Evolutionary conservation across 768 basidiomycete genomes (phyloP), one percentile per base, ranked within the genome.

Genomic region (Russula abietina): DNA sequence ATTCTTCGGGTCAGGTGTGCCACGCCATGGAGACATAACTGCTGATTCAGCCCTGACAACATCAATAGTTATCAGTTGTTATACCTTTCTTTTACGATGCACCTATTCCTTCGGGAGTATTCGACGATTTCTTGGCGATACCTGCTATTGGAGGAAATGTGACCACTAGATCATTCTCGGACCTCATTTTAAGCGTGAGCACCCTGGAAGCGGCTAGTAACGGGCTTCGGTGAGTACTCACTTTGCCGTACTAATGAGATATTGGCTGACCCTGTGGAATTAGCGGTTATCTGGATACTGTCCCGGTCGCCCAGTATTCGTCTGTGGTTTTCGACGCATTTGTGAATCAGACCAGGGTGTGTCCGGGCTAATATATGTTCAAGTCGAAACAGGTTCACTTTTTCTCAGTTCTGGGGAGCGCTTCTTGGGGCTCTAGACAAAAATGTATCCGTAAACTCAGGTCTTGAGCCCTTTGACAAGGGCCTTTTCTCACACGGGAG

Each of bases 91-190:
- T 67, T 48, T 70, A 70, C 45, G 66, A 70, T 38, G 68, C 53
- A 0, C 66, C 69, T 1, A 56, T 52, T 3, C 63, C 66, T 17
- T 58, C 26, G 1, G 66, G 66, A 16, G 38, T 65, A 4, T 69
- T 70, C 38, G 68, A 69, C 1, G 68, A 66, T 30, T 58, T 70
- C 43, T 55, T 70, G 55, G 38, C 60, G 32, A n/a, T 30, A 58
- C 64, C 64, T 3, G 2, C 50, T 28, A 39, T 4, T 5, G 11
- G 24, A 22, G 30, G 19, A 3, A 26, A 41, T 16, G 30, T 55
- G 14, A 53, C 61, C n/a, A 58, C 60, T 8, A 33, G 16, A 26
- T 50, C 60, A 17, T 63, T 59, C 49, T 8, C 7, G 3, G 55
- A 60, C 39, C 8, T 58, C 4, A 16, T 43, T 61, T 33, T 19